Evolutionary conservation across 73 alveolate genomes (phyloP).

Genomic region (Symbiodinium pilosum): DNA sequence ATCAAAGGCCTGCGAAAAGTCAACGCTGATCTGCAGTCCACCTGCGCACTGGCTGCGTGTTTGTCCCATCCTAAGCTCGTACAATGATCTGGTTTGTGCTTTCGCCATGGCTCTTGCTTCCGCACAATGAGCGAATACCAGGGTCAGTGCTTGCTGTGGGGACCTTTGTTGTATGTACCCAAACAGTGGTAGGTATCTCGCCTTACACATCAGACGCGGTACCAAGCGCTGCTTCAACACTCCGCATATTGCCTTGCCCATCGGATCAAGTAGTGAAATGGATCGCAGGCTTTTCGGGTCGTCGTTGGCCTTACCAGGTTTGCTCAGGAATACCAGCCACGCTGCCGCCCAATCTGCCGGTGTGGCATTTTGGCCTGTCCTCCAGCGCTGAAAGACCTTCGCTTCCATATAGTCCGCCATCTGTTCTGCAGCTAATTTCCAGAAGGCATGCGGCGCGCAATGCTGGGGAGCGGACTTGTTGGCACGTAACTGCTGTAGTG

Average conservation of each 20-base stretch:
- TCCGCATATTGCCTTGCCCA: background rate
- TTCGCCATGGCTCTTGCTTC: background rate
- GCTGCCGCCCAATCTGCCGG: background rate
- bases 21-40: background rate
- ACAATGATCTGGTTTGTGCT: background rate
- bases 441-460: background rate
- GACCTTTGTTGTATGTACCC: background rate
- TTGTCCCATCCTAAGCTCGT: background rate
- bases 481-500: background rate
- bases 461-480: background rate
- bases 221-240: background rate
- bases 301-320: background rate
- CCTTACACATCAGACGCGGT: background rate
- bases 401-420: background rate
- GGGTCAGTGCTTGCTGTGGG: background rate
- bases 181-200: background rate
- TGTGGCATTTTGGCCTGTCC: background rate
- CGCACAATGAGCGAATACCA: background rate
- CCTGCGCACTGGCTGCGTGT: background rate
- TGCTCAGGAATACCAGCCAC: background rate
- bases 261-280: background rate
- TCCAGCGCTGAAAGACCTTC: background rate
- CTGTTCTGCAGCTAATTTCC: background rate
- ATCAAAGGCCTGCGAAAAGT: background rate
- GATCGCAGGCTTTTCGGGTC: background rate